phyloP scores from a whole-genome alignment of 2,329 filamentous ascomycete species.

The Stromatinia cepivora region DNA sequence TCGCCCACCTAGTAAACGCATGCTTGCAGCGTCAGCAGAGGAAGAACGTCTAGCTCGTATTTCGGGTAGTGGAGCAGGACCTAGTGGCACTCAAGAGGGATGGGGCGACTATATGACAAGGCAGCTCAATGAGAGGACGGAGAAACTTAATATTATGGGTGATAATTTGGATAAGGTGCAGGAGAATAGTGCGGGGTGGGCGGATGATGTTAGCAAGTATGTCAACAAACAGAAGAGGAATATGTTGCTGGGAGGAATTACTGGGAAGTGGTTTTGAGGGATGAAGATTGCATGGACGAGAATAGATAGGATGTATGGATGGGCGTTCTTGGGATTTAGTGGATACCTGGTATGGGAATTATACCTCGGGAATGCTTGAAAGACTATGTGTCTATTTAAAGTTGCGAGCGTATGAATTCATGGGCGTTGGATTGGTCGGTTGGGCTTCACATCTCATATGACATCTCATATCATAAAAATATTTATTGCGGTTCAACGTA shows the following conservation, averaged over 20 bases:
- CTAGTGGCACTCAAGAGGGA: slow-evolving; percentile 51
- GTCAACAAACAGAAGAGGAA: slow-evolving; percentile 86
- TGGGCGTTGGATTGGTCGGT: neutral
- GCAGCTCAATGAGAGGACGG: slow-evolving; percentile 86
- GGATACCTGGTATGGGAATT: slow-evolving; percentile 4
- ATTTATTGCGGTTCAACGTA: neutral
- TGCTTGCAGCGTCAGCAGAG: slow-evolving; percentile 75
- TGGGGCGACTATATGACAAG: slow-evolving; percentile 81
- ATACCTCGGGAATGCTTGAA: neutral
- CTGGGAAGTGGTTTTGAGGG: slow-evolving; percentile 54
- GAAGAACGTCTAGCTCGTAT: slow-evolving; percentile 64
- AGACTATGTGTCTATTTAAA: neutral
- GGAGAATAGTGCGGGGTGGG: slow-evolving; percentile 78
- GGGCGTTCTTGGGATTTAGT: slow-evolving; percentile 16
- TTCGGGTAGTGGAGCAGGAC: slow-evolving; percentile 41
- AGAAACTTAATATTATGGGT: slow-evolving; percentile 78
- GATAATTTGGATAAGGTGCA: slow-evolving; percentile 84
- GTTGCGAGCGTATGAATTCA: neutral
- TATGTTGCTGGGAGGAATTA: slow-evolving; percentile 69
- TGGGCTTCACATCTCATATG: neutral
- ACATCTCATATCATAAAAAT: neutral
- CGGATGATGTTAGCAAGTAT: slow-evolving; percentile 84
- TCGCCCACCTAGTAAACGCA: slow-evolving; percentile 83
- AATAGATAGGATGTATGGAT: neutral
- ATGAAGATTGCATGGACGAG: neutral